Evolutionary conservation across 2,329 filamentous ascomycete genomes (phyloP).

Genomic region (Botrytis porri): DNA sequence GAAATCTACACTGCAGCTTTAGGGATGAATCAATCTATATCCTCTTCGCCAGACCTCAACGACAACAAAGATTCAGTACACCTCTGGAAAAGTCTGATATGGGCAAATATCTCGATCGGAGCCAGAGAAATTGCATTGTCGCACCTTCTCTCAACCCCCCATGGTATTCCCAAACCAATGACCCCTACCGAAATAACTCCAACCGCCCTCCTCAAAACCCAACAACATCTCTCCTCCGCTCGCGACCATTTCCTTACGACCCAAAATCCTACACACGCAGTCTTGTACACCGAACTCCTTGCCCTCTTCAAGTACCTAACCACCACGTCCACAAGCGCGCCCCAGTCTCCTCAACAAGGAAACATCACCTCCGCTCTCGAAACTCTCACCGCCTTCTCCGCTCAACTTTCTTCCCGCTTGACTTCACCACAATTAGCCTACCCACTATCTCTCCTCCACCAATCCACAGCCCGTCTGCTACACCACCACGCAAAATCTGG

Average conservation of each 20-base stretch:
- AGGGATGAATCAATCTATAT: constrained; percentile 49
- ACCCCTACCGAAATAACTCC: constrained; percentile 25
- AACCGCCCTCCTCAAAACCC: constrained; percentile 49
- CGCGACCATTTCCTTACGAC: constrained; percentile 56
- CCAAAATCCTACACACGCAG: constrained; percentile 48
- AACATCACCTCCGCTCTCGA: constrained; percentile 52
- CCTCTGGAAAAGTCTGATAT: constrained; percentile 36
- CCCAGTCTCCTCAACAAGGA: constrained; percentile 49
- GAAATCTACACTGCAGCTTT: constrained; percentile 68
- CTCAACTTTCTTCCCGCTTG: constrained; percentile 43
- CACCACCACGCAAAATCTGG: constrained; percentile 58
- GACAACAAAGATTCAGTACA: constrained; percentile 37
- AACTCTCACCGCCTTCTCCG: constrained; percentile 44
- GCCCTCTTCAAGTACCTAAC: constrained; percentile 65
- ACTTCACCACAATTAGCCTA: constrained; percentile 33
- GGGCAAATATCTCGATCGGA: constrained; percentile 30
- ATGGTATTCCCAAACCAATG: constrained; percentile 36
- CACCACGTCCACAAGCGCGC: constrained; percentile 40
- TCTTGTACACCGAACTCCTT: constrained; percentile 58
- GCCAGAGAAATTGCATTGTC: constrained; percentile 38
- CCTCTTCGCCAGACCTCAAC: constrained; percentile 25
- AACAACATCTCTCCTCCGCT: constrained; percentile 50
- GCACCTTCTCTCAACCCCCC: constrained; percentile 42
- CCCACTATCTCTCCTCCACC: constrained; percentile 63
- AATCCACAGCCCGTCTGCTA: constrained; percentile 65